Evolutionary conservation across 129 eudicot genomes (phyloP), one percentile per base, ranked within the genome.

Genomic region (Rutidosis leptorrhynchoides): DNA sequence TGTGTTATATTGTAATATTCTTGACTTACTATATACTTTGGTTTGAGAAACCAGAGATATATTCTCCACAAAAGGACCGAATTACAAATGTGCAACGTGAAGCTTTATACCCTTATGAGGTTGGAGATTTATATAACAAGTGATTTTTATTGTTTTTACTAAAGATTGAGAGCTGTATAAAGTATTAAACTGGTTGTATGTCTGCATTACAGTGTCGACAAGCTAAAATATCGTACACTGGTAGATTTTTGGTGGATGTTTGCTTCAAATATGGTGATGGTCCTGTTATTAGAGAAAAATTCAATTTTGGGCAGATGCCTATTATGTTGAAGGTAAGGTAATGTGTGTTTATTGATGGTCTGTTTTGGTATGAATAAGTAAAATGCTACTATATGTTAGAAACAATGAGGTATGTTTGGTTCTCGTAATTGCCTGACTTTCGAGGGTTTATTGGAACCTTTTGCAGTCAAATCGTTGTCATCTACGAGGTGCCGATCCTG

Each of bases 401-500:
- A n/a, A 19, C 53, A 11, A n/a, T 7, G 23, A 17, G 55, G 55
- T 24, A 49, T 17, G 21, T 1, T 55, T 4, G 12, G 60, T 1
- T 49, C 15, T 22, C n/a, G 37, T 62, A 20, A 32, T 46, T 43
- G 40, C 6, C 19, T 58, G 35, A 71, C 43, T 10, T 42, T 42
- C 4, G 53, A 69, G 24, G 64, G 21, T 76, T 40, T 51, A 10
- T 0, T 72, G 46, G 52, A 60, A 51, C 56, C 52, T 69, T 74
- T 64, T 77, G 84, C 79, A 93, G 98, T 93, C 98, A 64, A 93
- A 82, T 62, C 81, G 62, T 59, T 93, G 98, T 81, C 77, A 79
- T 48, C 78, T 86, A 54, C 80, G 79, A 75, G 72, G 54, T 61
- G 89, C 91, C 49, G 79, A 74, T 61, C 83, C 78, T 63, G 51